Evolutionary conservation across 2,329 filamentous ascomycete genomes (phyloP).

Genomic region (Seiridium unicorne): DNA sequence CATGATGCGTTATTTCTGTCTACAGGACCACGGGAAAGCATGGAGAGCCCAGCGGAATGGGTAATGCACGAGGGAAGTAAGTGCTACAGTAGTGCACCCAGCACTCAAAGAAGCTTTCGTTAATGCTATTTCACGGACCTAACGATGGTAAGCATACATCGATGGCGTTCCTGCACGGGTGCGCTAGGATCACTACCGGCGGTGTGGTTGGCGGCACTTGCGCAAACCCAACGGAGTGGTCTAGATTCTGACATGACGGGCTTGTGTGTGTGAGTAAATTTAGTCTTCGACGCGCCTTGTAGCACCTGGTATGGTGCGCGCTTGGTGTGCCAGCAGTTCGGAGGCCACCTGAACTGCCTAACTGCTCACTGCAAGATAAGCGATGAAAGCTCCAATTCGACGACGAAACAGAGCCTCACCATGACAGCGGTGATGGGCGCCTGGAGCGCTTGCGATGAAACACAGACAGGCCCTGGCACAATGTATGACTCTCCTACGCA

Average conservation of each 20-base stretch:
- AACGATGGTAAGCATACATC: too few relatives aligned
- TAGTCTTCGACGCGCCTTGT: too few relatives aligned
- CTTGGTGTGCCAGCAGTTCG: too few relatives aligned
- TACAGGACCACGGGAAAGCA: too few relatives aligned
- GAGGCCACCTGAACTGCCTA: too few relatives aligned
- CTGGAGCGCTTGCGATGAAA: background rate
- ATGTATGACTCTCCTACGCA: background rate
- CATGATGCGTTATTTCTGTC: too few relatives aligned
- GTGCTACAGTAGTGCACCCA: too few relatives aligned
- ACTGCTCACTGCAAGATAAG: background rate
- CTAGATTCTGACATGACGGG: background rate
- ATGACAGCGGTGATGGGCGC: background rate
- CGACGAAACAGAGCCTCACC: background rate
- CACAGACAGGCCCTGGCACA: background rate
- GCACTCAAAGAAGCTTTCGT: too few relatives aligned
- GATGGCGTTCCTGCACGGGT: background rate
- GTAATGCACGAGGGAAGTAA: too few relatives aligned
- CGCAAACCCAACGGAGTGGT: background rate
- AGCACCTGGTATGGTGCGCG: too few relatives aligned
- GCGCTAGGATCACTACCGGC: conserved; percentile 1
- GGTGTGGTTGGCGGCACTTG: conserved; percentile 3
- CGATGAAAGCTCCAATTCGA: background rate
- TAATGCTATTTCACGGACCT: too few relatives aligned
- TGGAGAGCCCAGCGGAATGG: too few relatives aligned
- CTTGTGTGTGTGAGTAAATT: background rate